Percentiles rank a stretch among this genome's conserved stretches.
phyloP scores from a whole-genome alignment of 2,329 filamentous ascomycete species.

The Trichophyton benhamiae region DNA sequence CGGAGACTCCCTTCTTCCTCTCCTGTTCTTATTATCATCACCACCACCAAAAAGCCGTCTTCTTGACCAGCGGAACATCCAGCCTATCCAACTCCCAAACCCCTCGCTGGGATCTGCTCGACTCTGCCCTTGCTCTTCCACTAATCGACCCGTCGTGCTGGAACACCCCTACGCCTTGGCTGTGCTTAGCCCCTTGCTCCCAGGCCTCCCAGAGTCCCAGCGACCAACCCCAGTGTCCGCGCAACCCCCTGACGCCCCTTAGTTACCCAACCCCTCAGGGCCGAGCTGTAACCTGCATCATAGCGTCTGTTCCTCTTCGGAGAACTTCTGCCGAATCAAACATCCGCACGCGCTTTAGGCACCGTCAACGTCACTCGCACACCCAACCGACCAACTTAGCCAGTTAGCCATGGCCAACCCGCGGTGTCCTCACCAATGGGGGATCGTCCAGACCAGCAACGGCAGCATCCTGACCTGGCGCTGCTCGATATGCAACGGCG shows the following conservation, averaged over 20 bases:
- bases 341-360: background rate
- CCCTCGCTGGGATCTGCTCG: background rate
- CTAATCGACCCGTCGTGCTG: slow-evolving; percentile 2
- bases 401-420: slow-evolving; percentile 9
- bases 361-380: background rate
- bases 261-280: no score
- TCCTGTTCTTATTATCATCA: background rate
- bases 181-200: background rate
- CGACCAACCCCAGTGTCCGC: background rate
- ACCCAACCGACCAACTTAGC: no score
- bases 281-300: background rate
- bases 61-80: background rate
- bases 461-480: slow-evolving; percentile 33
- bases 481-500: slow-evolving; percentile 33
- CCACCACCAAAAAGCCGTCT: background rate
- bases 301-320: background rate
- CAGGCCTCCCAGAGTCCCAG: background rate
- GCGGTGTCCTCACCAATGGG: slow-evolving; percentile 12
- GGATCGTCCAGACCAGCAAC: slow-evolving; percentile 30
- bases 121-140: background rate
- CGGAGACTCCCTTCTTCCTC: background rate
- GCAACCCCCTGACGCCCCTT: background rate
- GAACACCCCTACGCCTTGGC: background rate
- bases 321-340: background rate
- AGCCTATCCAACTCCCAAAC: background rate